phyloP scores from a whole-genome alignment of 352 stramenopile species.

The Phytophthora hybrid region DNA sequence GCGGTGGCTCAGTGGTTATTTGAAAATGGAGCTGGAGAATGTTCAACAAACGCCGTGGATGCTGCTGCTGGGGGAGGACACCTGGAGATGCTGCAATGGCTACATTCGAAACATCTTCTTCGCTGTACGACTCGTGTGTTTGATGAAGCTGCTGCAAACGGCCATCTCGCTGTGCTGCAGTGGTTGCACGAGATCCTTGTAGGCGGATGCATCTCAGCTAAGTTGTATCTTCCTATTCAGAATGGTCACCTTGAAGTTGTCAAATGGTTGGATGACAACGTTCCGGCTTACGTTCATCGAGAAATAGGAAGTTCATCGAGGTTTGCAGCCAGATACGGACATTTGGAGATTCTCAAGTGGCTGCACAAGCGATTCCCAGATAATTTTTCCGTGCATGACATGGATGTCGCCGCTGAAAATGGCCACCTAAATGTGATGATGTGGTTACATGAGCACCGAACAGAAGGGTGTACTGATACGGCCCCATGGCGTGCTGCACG shows the following conservation, averaged over 20 bases:
- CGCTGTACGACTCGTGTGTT: not conserved
- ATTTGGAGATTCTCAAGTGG: not conserved
- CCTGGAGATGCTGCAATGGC: not conserved
- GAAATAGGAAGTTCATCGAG: too few relatives aligned
- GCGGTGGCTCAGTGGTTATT: too few relatives aligned
- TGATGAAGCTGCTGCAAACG: not conserved
- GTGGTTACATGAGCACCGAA: conserved; percentile 1
- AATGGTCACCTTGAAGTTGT: too few relatives aligned
- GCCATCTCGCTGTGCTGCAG: not conserved
- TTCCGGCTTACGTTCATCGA: too few relatives aligned
- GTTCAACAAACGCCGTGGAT: too few relatives aligned
- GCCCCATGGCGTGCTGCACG: not conserved
- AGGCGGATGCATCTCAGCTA: too few relatives aligned
- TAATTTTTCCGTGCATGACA: not conserved
- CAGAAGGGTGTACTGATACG: not conserved
- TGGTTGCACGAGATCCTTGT: too few relatives aligned
- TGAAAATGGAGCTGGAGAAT: too few relatives aligned
- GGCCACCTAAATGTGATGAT: not conserved
- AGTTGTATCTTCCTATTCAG: too few relatives aligned
- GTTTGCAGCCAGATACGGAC: too few relatives aligned
- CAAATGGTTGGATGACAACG: too few relatives aligned
- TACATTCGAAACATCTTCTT: not conserved
- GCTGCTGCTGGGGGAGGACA: not conserved
- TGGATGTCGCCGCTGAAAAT: not conserved
- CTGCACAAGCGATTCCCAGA: not conserved